Evolutionary conservation across 73 alveolate species (phyloP).

Genomic region (Paramecium pentaurelia): DNA sequence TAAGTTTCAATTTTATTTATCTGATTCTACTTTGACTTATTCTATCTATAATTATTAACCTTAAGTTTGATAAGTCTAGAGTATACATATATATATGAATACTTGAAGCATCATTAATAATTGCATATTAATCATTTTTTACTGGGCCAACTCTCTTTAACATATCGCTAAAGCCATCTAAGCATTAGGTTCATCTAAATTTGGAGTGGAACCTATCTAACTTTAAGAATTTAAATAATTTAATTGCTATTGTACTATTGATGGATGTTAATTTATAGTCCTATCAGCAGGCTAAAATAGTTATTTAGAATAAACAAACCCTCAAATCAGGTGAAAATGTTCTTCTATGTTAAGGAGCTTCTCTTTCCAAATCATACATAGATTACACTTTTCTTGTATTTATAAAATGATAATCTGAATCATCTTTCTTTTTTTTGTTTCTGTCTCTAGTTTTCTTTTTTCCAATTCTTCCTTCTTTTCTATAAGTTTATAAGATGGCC

Average conservation of each 20-base stretch:
- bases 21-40: background rate
- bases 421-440: background rate
- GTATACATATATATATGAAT: background rate
- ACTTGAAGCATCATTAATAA: background rate
- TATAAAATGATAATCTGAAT: background rate
- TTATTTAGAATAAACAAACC: background rate
- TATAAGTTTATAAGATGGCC: slow-evolving; percentile 51
- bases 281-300: background rate
- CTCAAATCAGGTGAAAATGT: background rate
- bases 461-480: slow-evolving; percentile 59
- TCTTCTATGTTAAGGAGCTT: background rate
- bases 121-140: slow-evolving; percentile 14
- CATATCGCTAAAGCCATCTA: background rate
- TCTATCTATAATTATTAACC: background rate
- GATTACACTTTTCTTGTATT: slow-evolving; percentile 9
- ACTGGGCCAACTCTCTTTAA: background rate
- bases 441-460: slow-evolving; percentile 58
- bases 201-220: background rate
- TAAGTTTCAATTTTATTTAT: background rate
- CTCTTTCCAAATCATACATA: slow-evolving; percentile 24
- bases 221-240: background rate
- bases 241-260: background rate
- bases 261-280: background rate
- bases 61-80: background rate
- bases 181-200: background rate